These are phyloP conservation scores for Biancaea sappan DNA, from an alignment of 306 rosid genomes.

Conservation along the genomic window DNA sequence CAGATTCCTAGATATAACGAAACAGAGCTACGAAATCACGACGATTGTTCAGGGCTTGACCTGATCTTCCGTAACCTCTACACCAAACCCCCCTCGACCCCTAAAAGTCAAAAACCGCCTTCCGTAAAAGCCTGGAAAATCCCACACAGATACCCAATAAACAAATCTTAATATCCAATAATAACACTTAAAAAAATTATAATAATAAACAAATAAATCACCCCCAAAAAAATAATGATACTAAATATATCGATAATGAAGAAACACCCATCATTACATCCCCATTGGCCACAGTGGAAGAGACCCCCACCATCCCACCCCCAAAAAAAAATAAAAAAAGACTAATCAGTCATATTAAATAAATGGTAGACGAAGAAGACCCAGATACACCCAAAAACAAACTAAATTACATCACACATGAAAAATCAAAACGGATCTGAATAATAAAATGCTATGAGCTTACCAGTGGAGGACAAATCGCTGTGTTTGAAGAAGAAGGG, in stretches of 20 bases:
- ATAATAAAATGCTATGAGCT: slow-evolving; percentile 5
- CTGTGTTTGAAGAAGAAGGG: slow-evolving; percentile 18
- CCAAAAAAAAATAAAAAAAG: neutral
- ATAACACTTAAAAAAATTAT: slow-evolving; percentile 4
- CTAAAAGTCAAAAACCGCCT: slow-evolving; percentile 71
- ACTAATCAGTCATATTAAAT: slow-evolving; percentile 29
- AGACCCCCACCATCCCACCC: too few species aligned
- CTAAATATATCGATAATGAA: slow-evolving; percentile 30
- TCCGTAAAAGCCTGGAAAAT: slow-evolving; percentile 72
- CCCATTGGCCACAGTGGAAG: slow-evolving; percentile 28
- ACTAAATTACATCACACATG: slow-evolving; percentile 15
- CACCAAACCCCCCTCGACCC: slow-evolving; percentile 35
- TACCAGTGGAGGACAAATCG: slow-evolving; percentile 35
- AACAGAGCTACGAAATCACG: slow-evolving; percentile 20
- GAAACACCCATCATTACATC: slow-evolving; percentile 40
- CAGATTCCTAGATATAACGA: slow-evolving; percentile 25
- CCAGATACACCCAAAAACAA: slow-evolving; percentile 28
- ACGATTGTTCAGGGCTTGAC: slow-evolving; percentile 40
- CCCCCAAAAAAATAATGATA: neutral
- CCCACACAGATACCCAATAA: slow-evolving; percentile 43
- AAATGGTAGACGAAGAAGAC: slow-evolving; percentile 29
- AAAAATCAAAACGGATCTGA: slow-evolving; percentile 10
- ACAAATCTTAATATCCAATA: slow-evolving; percentile 28
- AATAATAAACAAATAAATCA: slow-evolving; percentile 21
- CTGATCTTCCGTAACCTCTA: slow-evolving; percentile 41